Conservation (phyloP, 805 yeast genomes). For the Tetrapisispora iriomotensis region DNA sequence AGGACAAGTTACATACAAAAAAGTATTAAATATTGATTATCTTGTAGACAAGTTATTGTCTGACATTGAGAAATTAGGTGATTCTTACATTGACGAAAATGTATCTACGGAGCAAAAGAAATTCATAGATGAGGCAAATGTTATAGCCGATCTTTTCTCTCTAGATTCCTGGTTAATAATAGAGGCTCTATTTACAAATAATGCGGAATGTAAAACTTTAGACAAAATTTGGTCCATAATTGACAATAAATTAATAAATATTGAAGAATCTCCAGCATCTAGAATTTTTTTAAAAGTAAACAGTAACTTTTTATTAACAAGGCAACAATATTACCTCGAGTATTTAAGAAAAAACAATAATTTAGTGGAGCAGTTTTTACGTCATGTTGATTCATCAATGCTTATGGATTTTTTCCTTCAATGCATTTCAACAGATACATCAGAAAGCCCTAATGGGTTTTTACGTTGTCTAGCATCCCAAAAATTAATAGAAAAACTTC, state of each 20-base stretch:
- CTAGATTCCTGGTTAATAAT: conserved; percentile 87
- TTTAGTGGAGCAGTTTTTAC: conserved; percentile 43
- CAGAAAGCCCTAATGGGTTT: conserved; percentile 78
- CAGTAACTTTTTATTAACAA: conserved; percentile 75
- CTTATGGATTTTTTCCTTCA: conserved; percentile 82
- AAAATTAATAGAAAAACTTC: conserved; percentile 55
- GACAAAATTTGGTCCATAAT: conserved; percentile 69
- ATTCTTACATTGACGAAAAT: not conserved
- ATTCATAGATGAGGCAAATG: not conserved
- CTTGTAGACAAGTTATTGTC: conserved; percentile 17
- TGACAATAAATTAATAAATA: conserved; percentile 41
- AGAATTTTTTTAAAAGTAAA: conserved; percentile 77
- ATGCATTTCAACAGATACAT: conserved; percentile 81
- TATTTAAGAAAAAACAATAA: not conserved
- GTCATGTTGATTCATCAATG: conserved; percentile 79
- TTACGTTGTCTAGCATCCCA: conserved; percentile 66
- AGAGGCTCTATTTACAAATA: conserved; percentile 73
- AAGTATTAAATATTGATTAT: conserved; percentile 18
- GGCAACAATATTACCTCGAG: conserved; percentile 30
- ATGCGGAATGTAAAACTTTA: conserved; percentile 34
- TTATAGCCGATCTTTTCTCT: conserved; percentile 67
- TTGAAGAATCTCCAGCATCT: conserved; percentile 61
- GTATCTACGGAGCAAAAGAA: not conserved
- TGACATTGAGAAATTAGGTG: conserved; percentile 9
- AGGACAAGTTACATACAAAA: conserved; percentile 4